A percentile compares a stretch with the other conserved stretches of the same genome.
Evolutionary conservation across 768 basidiomycete species (phyloP).

Genomic region (Mycena latifolia): DNA sequence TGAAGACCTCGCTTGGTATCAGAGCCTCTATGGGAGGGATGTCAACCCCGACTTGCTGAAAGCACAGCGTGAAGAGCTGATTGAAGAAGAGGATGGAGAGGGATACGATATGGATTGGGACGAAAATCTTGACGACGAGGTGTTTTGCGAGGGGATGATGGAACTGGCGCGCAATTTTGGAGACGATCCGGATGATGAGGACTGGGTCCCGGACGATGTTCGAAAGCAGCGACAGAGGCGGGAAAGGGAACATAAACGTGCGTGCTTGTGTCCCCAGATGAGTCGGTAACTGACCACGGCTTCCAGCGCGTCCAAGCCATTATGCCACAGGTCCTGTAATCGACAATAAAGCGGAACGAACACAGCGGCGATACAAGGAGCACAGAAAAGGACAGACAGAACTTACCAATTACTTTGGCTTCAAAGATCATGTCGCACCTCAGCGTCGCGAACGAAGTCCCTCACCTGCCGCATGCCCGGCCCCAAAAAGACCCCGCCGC

Average conservation of each 20-base stretch:
- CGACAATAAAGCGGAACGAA: neutral
- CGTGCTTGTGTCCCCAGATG: neutral
- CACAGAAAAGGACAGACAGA: neutral
- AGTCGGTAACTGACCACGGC: neutral
- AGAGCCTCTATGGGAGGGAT: neutral
- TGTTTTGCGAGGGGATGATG: neutral
- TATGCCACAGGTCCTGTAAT: constrained; percentile 1
- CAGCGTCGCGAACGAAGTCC: neutral
- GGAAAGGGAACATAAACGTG: neutral
- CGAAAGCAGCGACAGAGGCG: neutral
- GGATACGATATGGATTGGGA: neutral
- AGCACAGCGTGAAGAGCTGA: neutral
- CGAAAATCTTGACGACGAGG: constrained; percentile 1
- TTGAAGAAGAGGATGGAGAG: constrained; percentile 1
- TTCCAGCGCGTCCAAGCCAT: neutral
- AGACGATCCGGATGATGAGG: constrained; percentile 2
- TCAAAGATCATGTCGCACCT: neutral
- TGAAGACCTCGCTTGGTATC: neutral
- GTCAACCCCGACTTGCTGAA: neutral
- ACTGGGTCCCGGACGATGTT: neutral
- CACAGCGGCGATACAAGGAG: constrained; percentile 1
- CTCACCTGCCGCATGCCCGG: neutral
- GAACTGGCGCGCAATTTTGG: neutral
- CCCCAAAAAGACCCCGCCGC: too few species aligned
- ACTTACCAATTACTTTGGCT: neutral